A percentile compares a stretch with the other conserved stretches of the same genome.
Evolutionary conservation across 164 flowering plant species (phyloP).

Genomic region (Nymphaea colorata): DNA sequence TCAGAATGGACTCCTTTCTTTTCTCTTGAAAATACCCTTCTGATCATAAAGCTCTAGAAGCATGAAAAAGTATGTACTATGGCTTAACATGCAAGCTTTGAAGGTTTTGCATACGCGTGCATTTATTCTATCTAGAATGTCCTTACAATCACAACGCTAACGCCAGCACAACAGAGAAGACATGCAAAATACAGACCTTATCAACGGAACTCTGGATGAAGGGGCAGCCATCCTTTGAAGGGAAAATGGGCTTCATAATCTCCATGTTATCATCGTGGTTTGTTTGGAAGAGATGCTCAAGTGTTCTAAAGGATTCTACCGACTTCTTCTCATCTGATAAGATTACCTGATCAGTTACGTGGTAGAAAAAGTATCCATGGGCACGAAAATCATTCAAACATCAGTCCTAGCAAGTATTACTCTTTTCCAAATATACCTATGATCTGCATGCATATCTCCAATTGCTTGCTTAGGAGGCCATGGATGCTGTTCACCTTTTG

Average conservation of each 20-base stretch:
- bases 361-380: too few relatives aligned
- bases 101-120: too few relatives aligned
- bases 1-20: too few relatives aligned
- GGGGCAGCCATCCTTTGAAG: constrained; percentile 41
- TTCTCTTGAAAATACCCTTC: too few relatives aligned
- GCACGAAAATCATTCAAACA: too few relatives aligned
- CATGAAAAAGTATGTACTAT: too few relatives aligned
- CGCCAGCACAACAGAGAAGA: too few relatives aligned
- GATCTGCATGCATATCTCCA: constrained; percentile 25
- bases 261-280: constrained; percentile 62
- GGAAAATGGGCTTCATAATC: constrained; percentile 41
- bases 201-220: constrained; percentile 41
- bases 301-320: constrained; percentile 27
- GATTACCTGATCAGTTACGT: not conserved
- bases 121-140: too few relatives aligned
- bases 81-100: too few relatives aligned
- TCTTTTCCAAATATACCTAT: constrained; percentile 20
- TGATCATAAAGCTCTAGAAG: too few relatives aligned
- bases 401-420: too few relatives aligned
- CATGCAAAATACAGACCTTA: constrained; percentile 20
- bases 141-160: too few relatives aligned
- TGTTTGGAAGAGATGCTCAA: constrained; percentile 29
- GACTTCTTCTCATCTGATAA: constrained; percentile 41
- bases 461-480: constrained; percentile 33
- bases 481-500: constrained; percentile 46